Base-by-base conservation (phyloP, 345 rosid species). In the Alliaria petiolata region DNA sequence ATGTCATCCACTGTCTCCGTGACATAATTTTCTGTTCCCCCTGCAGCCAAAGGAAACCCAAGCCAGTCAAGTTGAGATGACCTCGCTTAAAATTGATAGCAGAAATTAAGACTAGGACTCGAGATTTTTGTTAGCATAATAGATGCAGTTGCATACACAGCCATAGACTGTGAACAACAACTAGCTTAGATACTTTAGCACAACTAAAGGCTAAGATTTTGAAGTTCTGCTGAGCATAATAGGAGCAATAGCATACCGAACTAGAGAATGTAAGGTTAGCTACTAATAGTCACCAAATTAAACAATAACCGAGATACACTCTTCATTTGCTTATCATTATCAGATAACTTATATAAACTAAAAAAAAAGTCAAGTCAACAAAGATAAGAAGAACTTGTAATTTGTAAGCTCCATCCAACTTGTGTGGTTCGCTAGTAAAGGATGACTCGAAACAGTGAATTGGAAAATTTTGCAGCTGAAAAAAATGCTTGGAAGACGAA, bases 1-100 rank as follows among this genome's bases (percentile, higher is more conserved):
- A 86, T 40, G 87, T 66, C 65, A 93, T 85, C 81, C 92, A 90
- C 71, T 71, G 58, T 6, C 96, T 89, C 60, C 96, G 78, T 35
- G 97, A 87, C 65, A 69, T 80, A 17, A 70, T 76, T 28, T 20
- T 65, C 61, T 81, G 76, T 54, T 81, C 72, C 31, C 16, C 86
- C 97, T 88, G 84, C 28, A 15, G 15, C 15, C 46, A 56, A 30
- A 22, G 42, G n/a, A n/a, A n/a, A 70, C 11, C 36, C 61, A 74
- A 58, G 39, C 45, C 12, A 4, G 19, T 22, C 33, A 15, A 57
- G 46, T 44, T 17, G 4, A n/a, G n/a, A 22, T 22, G 25, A 22
- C 25, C 25, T 22, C 25, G 25, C 3, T 22, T 22, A 22, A 22
- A 22, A 22, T 22, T 17, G 13, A 30, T 30, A 22, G 46, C 46